Evolutionary conservation across 2,329 filamentous ascomycete genomes (phyloP), one percentile per base, ranked within the genome.

Genomic region (Fusarium solani-melongenae): DNA sequence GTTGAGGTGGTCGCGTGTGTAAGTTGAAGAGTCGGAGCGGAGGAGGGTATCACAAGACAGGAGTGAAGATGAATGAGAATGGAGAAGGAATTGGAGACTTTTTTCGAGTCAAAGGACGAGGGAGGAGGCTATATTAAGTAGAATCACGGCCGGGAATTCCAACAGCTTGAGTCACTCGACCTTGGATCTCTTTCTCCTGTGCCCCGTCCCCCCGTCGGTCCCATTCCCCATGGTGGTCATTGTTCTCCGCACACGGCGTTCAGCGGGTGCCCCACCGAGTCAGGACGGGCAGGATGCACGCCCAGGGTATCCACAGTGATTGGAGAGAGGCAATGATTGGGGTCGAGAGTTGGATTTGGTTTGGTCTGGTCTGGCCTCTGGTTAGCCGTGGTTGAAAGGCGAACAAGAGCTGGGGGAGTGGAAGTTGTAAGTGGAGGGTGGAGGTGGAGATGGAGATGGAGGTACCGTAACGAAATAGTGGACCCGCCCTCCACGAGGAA

Each of bases 101-200:
- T 55, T 22, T 66, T 31, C 20, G 60, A 33, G 8, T 31, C 24
- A 22, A 58, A 46, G 49, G 8, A 64, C 27, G 64, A 62, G 76
- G 72, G 66, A 34, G 66, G 71, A 65, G 64, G 62, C 57, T 65
- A 70, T 70, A 76, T 74, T 77, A 77, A 78, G 76, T 77, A 77
- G 68, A 55, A 66, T 33, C 46, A 41, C 56, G 67, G 33, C 62
- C 76, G 72, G 76, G 76, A 77, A 71, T 62, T 55, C 36, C 59
- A 64, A 27, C 56, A 46, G 53, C 34, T 68, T 67, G 69, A 75
- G 66, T 72, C 65, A 72, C 72, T 74, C 57, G 66, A 57, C 29
- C 62, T 51, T 59, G 57, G 57, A 46, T 31, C 46, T 62, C 41
- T 22, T 38, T 33, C 46, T 62, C 64, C 46, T 53, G 60, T 62